A percentile compares a stretch with the other conserved stretches of the same genome.
These are phyloP conservation scores for Boletus huronensis DNA, from an alignment of 768 basidiomycete genomes.

Conservation along the genomic window DNA sequence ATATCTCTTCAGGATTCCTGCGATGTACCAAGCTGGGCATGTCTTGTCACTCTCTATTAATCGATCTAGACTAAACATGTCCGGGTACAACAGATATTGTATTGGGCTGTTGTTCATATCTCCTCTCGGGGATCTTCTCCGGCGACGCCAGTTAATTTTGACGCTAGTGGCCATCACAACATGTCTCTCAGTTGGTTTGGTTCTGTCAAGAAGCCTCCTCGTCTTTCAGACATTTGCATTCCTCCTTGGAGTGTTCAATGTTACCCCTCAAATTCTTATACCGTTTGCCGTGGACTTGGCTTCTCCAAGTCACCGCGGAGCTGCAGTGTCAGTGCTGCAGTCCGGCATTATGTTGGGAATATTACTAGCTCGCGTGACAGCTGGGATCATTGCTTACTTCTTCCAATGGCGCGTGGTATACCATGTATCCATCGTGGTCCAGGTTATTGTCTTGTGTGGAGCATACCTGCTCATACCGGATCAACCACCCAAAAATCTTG, in stretches of 20 bases:
- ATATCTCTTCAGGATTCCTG: conserved; percentile 45
- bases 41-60: neutral
- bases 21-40: conserved; percentile 64
- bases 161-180: conserved; percentile 32
- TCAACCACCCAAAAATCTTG: conserved; percentile 36
- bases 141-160: conserved; percentile 41
- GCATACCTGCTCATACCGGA: conserved; percentile 38
- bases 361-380: conserved; percentile 28
- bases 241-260: conserved; percentile 37
- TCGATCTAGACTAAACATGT: neutral
- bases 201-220: conserved; percentile 31
- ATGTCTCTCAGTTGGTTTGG: conserved; percentile 38
- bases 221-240: conserved; percentile 36
- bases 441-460: conserved; percentile 26
- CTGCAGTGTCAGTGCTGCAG: conserved; percentile 31
- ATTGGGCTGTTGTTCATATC: conserved; percentile 41
- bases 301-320: conserved; percentile 18
- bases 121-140: conserved; percentile 44
- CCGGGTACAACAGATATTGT: neutral
- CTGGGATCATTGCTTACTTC: conserved; percentile 39
- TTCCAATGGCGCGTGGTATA: conserved; percentile 40
- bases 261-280: conserved; percentile 37
- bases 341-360: conserved; percentile 26
- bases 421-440: conserved; percentile 38
- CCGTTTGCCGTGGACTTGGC: conserved; percentile 46